Conservation (phyloP, 2,329 filamentous ascomycete genomes). For the Monosporascus ibericus region DNA sequence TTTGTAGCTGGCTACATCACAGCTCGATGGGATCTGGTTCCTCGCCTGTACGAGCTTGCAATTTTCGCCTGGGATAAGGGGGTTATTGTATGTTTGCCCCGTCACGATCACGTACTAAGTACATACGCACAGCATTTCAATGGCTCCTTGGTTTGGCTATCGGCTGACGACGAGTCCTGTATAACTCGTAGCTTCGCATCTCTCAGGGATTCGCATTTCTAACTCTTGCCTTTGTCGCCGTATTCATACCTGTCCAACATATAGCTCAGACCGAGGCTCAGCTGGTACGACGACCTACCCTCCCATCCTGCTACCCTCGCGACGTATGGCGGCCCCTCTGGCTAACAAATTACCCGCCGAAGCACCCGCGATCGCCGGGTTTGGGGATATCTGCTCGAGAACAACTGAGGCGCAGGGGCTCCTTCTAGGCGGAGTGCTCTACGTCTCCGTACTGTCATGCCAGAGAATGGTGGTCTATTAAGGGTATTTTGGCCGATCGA, state of each 20-base stretch:
- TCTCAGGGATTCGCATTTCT: constrained; percentile 79
- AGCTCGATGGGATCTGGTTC: constrained; percentile 97
- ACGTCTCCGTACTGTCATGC: constrained; percentile 46
- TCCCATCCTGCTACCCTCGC: constrained; percentile 2
- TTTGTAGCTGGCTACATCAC: constrained; percentile 99
- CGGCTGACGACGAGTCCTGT: constrained; percentile 3
- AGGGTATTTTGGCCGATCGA: constrained; percentile 98
- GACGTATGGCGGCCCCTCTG: constrained; percentile 5
- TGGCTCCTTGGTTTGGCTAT: too few relatives aligned
- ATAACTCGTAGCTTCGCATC: constrained; percentile 60
- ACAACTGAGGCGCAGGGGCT: constrained; percentile 88
- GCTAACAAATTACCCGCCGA: constrained; percentile 19
- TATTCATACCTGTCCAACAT: constrained; percentile 78
- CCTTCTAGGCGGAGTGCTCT: constrained; percentile 59
- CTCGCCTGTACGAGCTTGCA: constrained; percentile 90
- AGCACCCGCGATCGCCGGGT: constrained; percentile 77
- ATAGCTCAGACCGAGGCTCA: constrained; percentile 75
- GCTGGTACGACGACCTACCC: constrained; percentile 53
- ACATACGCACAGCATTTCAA: too few relatives aligned
- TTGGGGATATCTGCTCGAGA: constrained; percentile 89
- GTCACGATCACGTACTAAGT: neutral
- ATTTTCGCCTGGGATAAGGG: constrained; percentile 99
- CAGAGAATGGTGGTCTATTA: constrained; percentile 81
- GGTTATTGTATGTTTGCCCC: constrained; percentile 66
- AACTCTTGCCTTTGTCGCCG: constrained; percentile 75